Evolutionary conservation across 331 rosid genomes (phyloP), one percentile per base, ranked within the genome.

Genomic region (Erythrophleum ivorense): DNA sequence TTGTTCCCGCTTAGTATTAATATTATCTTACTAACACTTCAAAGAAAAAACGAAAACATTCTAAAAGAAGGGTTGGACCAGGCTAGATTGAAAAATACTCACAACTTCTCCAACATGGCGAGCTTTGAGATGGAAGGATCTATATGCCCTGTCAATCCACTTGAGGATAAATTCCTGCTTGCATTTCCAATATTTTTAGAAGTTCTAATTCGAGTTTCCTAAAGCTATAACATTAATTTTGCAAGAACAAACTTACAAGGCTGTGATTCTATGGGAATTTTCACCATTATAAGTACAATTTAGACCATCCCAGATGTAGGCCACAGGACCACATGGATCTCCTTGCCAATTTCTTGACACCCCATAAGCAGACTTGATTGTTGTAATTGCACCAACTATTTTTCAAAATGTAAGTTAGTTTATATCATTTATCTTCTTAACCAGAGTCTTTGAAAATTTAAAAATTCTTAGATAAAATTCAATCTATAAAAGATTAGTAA

Each of bases 301-400:
- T 9, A 90, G 63, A 52, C 88, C 89, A 3, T 52, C 71, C 91
- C 93, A 90, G 65, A 3, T 0, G 86, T 52, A 88, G 4, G 29
- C 72, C 62, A 7, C 6, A 7, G 91, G 93, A 19, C 49, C 33
- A 57, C 90, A 90, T 59, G 91, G 91, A 81, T 87, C 90, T 4
- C 93, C 89, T 69, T 87, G 87, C 88, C 91, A 87, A 63, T 84
- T 86, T 69, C 78, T 86, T 68, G 40, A 59, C 46, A 87, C 59
- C 33, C 48, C 58, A 41, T 79, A 90, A 0, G 77, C 10, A 38
- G 74, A 74, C 82, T 86, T 84, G 48, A 87, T 65, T 29, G 64
- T 82, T 36, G 46, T 71, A 29, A 90, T 77, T n/a, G 89, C 73
- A 12, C 71, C 86, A 40, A 82, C 93, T 90, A 52, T 71, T 9